Percentiles rank a stretch among this genome's conserved stretches.
Conservation (phyloP, 2,329 filamentous ascomycete species). For the Monosporascus sp. region DNA sequence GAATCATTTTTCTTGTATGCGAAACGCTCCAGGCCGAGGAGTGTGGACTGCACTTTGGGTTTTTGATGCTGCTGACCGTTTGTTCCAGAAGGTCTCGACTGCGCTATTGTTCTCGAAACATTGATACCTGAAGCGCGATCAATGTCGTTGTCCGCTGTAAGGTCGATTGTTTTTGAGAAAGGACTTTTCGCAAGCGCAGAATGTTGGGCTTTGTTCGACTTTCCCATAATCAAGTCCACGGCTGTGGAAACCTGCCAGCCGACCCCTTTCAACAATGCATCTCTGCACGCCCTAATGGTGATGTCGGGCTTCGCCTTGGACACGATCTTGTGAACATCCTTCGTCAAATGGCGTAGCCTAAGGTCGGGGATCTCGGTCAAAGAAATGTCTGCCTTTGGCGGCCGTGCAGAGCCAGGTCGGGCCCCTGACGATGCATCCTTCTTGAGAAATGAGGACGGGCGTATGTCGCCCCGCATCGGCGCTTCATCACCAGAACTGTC, state of each 20-base stretch:
- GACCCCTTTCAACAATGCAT: conserved; percentile 20
- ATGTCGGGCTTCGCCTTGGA: conserved; percentile 19
- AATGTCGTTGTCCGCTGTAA: not conserved
- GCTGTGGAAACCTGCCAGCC: conserved; percentile 22
- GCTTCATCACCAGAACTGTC: conserved; percentile 27
- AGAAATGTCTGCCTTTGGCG: conserved; percentile 16
- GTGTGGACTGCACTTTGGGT: not conserved
- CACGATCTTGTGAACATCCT: conserved; percentile 23
- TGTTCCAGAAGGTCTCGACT: not conserved
- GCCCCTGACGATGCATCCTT: conserved; percentile 9
- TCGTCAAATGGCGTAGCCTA: conserved; percentile 24
- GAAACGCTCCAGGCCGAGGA: not conserved
- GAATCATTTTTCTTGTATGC: conserved; percentile 5
- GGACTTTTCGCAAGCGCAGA: not conserved
- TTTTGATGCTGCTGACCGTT: not conserved
- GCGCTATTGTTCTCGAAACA: not conserved
- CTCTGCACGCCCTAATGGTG: conserved; percentile 23
- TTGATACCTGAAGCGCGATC: not conserved
- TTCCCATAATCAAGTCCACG: conserved; percentile 16
- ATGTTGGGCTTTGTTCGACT: conserved; percentile 4
- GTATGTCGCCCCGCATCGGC: conserved; percentile 27
- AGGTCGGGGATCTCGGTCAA: conserved; percentile 25
- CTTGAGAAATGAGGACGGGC: conserved; percentile 26
- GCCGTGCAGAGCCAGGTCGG: conserved; percentile 7
- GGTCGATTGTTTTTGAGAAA: not conserved